These are phyloP conservation scores for Pelargonium citronellum DNA, from an alignment of 441 rosid genomes.

Conservation along the genomic window DNA sequence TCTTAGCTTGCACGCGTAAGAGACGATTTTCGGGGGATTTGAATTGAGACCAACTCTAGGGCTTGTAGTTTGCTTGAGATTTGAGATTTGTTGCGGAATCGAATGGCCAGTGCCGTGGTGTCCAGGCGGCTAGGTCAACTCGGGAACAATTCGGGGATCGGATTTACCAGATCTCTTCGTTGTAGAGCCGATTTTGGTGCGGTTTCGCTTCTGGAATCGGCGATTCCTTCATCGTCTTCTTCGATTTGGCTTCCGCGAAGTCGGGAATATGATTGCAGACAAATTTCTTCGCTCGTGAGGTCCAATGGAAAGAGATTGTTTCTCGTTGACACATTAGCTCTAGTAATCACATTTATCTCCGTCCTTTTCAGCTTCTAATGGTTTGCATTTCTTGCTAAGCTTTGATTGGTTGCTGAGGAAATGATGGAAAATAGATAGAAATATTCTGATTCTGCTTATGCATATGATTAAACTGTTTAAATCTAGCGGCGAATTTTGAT, in stretches of 20 bases:
- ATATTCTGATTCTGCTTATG: not conserved
- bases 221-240: conserved; percentile 19
- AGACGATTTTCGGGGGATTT: not conserved
- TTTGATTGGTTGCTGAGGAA: not conserved
- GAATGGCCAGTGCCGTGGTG: conserved; percentile 47
- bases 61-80: not conserved
- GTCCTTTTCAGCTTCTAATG: not conserved
- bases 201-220: conserved; percentile 15
- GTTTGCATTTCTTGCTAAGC: not conserved
- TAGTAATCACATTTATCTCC: conserved; percentile 28
- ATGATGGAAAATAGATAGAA: conserved; percentile 1
- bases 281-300: conserved; percentile 41
- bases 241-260: conserved; percentile 7
- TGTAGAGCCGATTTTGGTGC: conserved; percentile 27
- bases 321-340: conserved; percentile 60
- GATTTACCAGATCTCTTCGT: conserved; percentile 30
- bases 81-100: not conserved
- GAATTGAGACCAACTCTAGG: not conserved
- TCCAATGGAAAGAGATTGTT: conserved; percentile 49
- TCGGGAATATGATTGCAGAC: conserved; percentile 29
- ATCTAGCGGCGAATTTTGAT: not conserved
- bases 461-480: not conserved
- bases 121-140: conserved; percentile 41
- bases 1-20: not conserved
- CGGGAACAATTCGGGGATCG: conserved; percentile 29